Evolutionary conservation across 2,329 filamentous ascomycete genomes (phyloP).

Genomic region (Fusarium sp.): DNA sequence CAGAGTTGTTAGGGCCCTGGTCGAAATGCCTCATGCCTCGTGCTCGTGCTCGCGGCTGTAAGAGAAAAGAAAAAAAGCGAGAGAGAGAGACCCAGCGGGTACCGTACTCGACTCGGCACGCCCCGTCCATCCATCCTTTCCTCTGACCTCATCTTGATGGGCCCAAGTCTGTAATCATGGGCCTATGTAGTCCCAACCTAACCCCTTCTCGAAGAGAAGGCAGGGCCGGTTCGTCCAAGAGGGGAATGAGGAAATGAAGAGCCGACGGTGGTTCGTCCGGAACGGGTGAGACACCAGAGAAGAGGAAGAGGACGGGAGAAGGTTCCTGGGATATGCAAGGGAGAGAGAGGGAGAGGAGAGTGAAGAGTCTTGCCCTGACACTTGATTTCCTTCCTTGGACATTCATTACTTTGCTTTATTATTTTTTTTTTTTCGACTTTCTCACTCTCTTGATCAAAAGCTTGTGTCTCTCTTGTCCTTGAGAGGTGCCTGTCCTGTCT

Average conservation of each 20-base stretch:
- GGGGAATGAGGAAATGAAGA: slow-evolving; percentile 16
- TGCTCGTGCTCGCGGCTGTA: neutral
- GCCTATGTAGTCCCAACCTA: slow-evolving; percentile 18
- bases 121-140: slow-evolving; percentile 18
- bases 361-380: slow-evolving; percentile 26
- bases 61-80: neutral
- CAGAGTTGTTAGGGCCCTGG: slow-evolving; percentile 15
- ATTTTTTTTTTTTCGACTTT: slow-evolving; percentile 25
- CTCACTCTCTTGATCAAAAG: slow-evolving; percentile 33
- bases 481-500: slow-evolving; percentile 5
- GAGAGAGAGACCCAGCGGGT: slow-evolving; percentile 4
- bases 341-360: slow-evolving; percentile 3
- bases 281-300: slow-evolving; percentile 13
- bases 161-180: slow-evolving; percentile 15
- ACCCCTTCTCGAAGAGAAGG: slow-evolving; percentile 20
- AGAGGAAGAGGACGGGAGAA: slow-evolving; percentile 23
- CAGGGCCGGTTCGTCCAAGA: slow-evolving; percentile 15
- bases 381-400: slow-evolving; percentile 10
- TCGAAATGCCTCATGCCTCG: slow-evolving; percentile 35
- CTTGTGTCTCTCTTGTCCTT: slow-evolving; percentile 16
- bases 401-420: neutral
- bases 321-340: slow-evolving; percentile 16
- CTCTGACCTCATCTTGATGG: slow-evolving; percentile 38
- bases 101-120: slow-evolving; percentile 21
- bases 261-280: slow-evolving; percentile 7